A percentile compares a stretch with the other conserved stretches of the same genome.
Conservation (phyloP, 2,329 filamentous ascomycete species). For the Cylindrodendrum hubeiense region DNA sequence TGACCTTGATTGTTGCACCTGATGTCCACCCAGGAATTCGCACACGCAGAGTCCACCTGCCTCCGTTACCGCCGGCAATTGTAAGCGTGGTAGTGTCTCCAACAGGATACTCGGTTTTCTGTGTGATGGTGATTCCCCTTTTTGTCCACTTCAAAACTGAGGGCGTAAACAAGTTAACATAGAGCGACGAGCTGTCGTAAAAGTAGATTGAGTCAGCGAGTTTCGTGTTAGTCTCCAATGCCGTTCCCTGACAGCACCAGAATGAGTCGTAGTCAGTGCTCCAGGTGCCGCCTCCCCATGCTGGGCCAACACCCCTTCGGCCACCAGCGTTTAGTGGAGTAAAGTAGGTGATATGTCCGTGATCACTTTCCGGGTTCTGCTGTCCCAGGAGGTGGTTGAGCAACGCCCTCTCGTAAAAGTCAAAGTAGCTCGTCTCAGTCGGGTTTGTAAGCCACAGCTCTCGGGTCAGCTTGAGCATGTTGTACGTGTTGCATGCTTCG, state of each 20-base stretch:
- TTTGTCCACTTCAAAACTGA: conserved; percentile 60
- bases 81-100: conserved; percentile 54
- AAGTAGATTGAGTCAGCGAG: conserved; percentile 66
- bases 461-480: conserved; percentile 68
- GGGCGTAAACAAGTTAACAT: conserved; percentile 63
- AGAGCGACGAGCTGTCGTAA: conserved; percentile 55
- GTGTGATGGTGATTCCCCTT: conserved; percentile 54
- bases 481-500: conserved; percentile 67
- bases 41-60: conserved; percentile 52
- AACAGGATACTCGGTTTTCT: conserved; percentile 58
- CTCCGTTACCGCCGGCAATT: conserved; percentile 47
- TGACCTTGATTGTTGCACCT: conserved; percentile 55
- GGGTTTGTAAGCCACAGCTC: conserved; percentile 62
- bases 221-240: conserved; percentile 66
- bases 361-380: conserved; percentile 57
- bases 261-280: conserved; percentile 65
- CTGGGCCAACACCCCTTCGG: conserved; percentile 61
- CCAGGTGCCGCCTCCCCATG: conserved; percentile 67
- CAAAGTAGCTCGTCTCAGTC: conserved; percentile 57
- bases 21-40: conserved; percentile 62
- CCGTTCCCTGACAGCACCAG: conserved; percentile 67
- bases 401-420: conserved; percentile 64
- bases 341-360: conserved; percentile 67
- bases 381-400: conserved; percentile 64
- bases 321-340: conserved; percentile 62